A percentile compares a stretch with the other conserved stretches of the same genome.
Conservation (phyloP, 169 alveolate genomes). For the Babesia bigemina region DNA sequence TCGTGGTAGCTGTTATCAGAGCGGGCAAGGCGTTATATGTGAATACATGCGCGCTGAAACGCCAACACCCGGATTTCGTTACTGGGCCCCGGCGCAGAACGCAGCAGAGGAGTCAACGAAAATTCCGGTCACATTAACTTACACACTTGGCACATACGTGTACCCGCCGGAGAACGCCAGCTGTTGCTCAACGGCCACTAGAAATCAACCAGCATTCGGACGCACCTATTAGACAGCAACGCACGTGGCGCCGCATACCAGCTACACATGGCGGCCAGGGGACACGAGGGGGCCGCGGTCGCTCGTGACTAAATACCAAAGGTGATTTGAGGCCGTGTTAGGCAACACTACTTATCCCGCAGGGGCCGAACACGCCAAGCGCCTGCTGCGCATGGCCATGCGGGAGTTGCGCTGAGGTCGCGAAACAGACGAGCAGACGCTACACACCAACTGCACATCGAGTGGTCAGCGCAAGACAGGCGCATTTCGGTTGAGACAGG, state of each 20-base stretch:
- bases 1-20: too few species aligned
- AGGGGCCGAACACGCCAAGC: neutral
- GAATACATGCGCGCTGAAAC: too few species aligned
- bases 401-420: too few species aligned
- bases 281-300: neutral
- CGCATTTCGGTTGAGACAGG: neutral
- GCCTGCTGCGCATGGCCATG: neutral
- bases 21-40: too few species aligned
- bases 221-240: constrained; percentile 25
- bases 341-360: neutral
- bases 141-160: constrained; percentile 10
- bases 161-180: neutral
- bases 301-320: neutral
- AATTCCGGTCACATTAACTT: neutral
- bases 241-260: neutral
- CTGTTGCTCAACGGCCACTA: neutral
- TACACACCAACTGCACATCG: too few species aligned
- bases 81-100: neutral
- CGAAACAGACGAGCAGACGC: too few species aligned
- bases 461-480: neutral
- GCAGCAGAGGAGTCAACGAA: neutral
- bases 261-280: constrained; percentile 4
- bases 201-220: neutral
- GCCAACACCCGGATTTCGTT: too few species aligned
- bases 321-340: neutral